These are phyloP conservation scores for Clathrospora elynae DNA, from an alignment of 2,329 filamentous ascomycete genomes.

Conservation along the genomic window DNA sequence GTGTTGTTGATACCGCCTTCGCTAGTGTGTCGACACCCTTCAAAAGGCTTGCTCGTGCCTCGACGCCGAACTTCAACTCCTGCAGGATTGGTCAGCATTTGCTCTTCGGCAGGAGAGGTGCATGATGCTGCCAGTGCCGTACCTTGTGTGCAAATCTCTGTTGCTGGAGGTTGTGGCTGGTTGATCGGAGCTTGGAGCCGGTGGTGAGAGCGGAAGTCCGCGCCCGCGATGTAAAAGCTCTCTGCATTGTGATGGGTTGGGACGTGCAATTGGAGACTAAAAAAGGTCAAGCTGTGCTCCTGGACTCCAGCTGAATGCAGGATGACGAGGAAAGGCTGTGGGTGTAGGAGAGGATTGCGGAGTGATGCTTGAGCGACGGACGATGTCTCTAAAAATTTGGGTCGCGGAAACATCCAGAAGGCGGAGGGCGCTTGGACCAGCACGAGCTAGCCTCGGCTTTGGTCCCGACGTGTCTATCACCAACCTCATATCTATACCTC, in stretches of 20 bases:
- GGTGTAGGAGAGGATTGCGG: conserved; percentile 29
- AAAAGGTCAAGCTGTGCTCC: conserved; percentile 41
- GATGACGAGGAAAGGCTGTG: conserved; percentile 37
- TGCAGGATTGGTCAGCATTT: conserved; percentile 48
- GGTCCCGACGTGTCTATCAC: conserved; percentile 3
- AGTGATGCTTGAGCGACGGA: conserved; percentile 16
- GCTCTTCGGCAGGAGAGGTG: no score
- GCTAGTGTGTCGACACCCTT: conserved; percentile 96
- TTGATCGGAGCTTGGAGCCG: conserved; percentile 55
- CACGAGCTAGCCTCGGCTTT: conserved; percentile 17
- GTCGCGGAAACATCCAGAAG: conserved; percentile 21
- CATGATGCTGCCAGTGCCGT: conserved; percentile 44
- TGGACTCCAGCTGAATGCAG: conserved; percentile 46
- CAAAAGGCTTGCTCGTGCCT: conserved; percentile 85
- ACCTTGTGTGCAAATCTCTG: conserved; percentile 98
- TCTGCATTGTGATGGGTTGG: conserved; percentile 75
- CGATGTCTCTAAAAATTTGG: conserved; percentile 15
- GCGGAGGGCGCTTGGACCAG: conserved; percentile 10
- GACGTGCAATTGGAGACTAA: conserved; percentile 23
- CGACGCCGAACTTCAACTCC: conserved; percentile 98
- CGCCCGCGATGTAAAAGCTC: conserved; percentile 81
- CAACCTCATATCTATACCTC: background rate
- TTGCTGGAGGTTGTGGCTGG: conserved; percentile 77
- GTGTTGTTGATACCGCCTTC: conserved; percentile 91
- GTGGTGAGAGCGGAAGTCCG: conserved; percentile 80